Percentiles rank a stretch among this genome's conserved stretches.
These are phyloP conservation scores for Peronosclerospora sorghi DNA, from an alignment of 352 stramenopile species.

Conservation along the genomic window DNA sequence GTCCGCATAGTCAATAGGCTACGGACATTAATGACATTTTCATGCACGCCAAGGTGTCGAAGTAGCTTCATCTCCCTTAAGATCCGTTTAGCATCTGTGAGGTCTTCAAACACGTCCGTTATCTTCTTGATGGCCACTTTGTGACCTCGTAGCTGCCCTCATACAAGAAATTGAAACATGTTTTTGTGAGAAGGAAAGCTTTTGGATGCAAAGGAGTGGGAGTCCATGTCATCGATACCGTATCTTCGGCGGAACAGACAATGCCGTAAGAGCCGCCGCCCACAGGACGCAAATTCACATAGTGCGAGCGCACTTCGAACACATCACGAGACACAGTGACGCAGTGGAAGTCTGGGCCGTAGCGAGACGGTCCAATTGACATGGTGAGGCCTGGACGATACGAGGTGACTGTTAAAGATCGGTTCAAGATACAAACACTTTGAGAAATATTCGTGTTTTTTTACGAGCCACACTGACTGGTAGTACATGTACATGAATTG, in stretches of 20 bases:
- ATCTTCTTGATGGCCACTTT: slow-evolving; percentile 91
- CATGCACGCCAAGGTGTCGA: slow-evolving; percentile 82
- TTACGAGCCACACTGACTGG: background rate
- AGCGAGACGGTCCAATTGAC: slow-evolving; percentile 63
- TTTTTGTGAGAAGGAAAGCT: slow-evolving; percentile 1
- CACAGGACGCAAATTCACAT: slow-evolving; percentile 66
- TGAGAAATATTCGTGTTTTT: background rate
- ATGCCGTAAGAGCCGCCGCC: slow-evolving; percentile 87
- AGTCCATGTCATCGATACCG: slow-evolving; percentile 23
- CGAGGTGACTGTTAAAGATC: slow-evolving; percentile 21
- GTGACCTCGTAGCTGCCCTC: slow-evolving; percentile 51
- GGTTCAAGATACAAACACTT: slow-evolving; percentile 16
- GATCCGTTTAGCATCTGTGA: slow-evolving; percentile 89
- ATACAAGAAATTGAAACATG: background rate
- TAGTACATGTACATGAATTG: too few species aligned
- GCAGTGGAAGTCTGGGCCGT: slow-evolving; percentile 71
- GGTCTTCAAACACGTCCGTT: slow-evolving; percentile 86
- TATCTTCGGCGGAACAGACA: slow-evolving; percentile 87
- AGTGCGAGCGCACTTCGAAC: slow-evolving; percentile 77
- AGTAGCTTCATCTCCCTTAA: slow-evolving; percentile 90
- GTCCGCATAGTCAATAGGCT: background rate
- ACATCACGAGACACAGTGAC: slow-evolving; percentile 71
- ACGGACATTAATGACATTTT: slow-evolving; percentile 84
- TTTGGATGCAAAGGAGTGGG: background rate
- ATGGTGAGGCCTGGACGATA: slow-evolving; percentile 16